Percentiles rank a stretch among this genome's conserved stretches.
phyloP scores from a whole-genome alignment of 495 filamentous ascomycete species.

The Lophium mytilinum region DNA sequence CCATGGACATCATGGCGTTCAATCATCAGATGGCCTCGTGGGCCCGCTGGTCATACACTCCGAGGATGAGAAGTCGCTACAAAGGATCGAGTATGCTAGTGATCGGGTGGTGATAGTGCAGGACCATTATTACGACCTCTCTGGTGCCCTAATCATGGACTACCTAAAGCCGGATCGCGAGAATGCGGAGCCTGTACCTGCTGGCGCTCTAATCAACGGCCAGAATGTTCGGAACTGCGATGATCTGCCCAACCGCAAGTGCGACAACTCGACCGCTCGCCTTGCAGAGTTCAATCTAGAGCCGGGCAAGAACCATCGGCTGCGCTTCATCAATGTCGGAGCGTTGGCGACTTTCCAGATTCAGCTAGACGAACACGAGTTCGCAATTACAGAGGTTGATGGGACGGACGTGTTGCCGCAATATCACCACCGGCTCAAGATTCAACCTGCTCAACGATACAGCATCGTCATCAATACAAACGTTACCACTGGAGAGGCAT shows the following conservation, averaged over 20 bases:
- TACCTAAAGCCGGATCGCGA: constrained; percentile 47
- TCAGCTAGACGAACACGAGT: constrained; percentile 25
- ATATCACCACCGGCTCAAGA: constrained; percentile 27
- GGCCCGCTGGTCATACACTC: constrained; percentile 50
- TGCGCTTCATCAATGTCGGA: constrained; percentile 32
- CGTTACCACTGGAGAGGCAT: constrained; percentile 28
- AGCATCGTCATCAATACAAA: constrained; percentile 30
- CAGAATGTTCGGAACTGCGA: constrained; percentile 42
- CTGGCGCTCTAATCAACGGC: constrained; percentile 52
- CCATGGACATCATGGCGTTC: constrained; percentile 29
- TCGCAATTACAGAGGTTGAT: constrained; percentile 22
- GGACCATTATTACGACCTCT: constrained; percentile 52
- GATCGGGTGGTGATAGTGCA: constrained; percentile 50
- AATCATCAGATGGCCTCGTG: constrained; percentile 45
- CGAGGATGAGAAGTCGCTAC: constrained; percentile 35
- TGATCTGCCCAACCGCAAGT: constrained; percentile 38
- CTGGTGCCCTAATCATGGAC: constrained; percentile 39
- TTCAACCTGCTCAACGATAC: constrained; percentile 33
- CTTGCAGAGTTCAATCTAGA: constrained; percentile 22
- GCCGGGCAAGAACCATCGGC: constrained; percentile 22
- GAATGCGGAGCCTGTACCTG: constrained; percentile 32
- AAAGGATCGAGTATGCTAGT: constrained; percentile 38
- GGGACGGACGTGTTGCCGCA: constrained; percentile 17
- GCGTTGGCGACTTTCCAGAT: constrained; percentile 22
- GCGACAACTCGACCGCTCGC: constrained; percentile 25